Percentiles rank a stretch among this genome's conserved stretches.
phyloP scores from a whole-genome alignment of 305 asterid species.

The Stenogyne calaminthoides region DNA sequence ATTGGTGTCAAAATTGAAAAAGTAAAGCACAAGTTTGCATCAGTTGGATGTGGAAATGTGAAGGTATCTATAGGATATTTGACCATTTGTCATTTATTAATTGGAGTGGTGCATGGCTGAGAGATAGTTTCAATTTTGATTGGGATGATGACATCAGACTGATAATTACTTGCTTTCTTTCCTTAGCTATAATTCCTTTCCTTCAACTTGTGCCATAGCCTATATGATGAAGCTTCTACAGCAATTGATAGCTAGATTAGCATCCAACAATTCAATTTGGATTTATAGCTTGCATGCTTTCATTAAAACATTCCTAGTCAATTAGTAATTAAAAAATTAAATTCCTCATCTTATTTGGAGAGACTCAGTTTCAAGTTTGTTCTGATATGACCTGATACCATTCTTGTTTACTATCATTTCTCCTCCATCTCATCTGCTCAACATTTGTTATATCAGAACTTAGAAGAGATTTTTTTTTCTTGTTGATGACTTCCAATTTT shows the following conservation, averaged over 20 bases:
- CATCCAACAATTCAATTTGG: not conserved
- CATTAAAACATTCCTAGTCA: constrained; percentile 13
- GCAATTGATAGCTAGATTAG: not conserved
- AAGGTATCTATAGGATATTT: not conserved
- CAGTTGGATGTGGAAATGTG: constrained; percentile 6
- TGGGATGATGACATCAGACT: not conserved
- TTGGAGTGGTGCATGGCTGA: constrained; percentile 3
- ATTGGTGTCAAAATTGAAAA: not conserved
- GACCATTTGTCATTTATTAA: not conserved
- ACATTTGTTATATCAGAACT: not conserved
- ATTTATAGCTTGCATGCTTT: not conserved
- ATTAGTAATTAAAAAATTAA: not conserved
- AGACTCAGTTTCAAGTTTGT: not conserved
- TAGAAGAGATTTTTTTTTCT: not conserved
- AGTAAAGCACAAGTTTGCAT: constrained; percentile 11
- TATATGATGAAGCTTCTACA: constrained; percentile 6
- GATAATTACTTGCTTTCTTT: not conserved
- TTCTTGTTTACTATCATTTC: constrained; percentile 7
- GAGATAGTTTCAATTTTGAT: constrained; percentile 10
- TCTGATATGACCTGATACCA: not conserved
- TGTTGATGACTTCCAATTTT: not conserved
- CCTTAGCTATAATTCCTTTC: not conserved
- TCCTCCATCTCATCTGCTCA: not conserved
- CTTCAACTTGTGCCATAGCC: not conserved
- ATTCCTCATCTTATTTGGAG: not conserved